Conservation (phyloP, 306 rosid genomes). For the Vigna angularis region DNA sequence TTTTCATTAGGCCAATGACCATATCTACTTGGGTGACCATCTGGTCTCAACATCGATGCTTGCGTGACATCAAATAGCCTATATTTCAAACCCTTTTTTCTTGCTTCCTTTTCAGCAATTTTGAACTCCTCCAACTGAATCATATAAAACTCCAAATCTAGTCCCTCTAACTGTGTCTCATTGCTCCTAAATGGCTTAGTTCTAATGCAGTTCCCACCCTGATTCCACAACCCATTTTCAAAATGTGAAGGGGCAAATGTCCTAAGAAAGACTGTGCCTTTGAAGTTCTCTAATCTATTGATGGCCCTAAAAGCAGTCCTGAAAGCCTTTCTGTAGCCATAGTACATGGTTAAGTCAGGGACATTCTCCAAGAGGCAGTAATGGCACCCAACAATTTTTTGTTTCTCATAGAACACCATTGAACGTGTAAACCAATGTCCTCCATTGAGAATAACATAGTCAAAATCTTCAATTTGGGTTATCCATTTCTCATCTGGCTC, state of each 20-base stretch:
- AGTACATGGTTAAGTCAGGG: conserved; percentile 66
- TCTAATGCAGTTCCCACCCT: conserved; percentile 83
- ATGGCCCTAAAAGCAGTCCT: conserved; percentile 73
- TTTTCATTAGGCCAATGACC: conserved; percentile 87
- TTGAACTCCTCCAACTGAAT: conserved; percentile 80
- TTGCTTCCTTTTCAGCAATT: conserved; percentile 68
- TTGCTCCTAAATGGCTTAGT: conserved; percentile 73
- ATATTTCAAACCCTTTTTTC: conserved; percentile 59
- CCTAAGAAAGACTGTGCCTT: conserved; percentile 71
- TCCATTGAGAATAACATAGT: conserved; percentile 67
- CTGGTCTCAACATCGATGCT: conserved; percentile 76
- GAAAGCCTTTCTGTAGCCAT: conserved; percentile 74
- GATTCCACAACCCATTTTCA: conserved; percentile 82
- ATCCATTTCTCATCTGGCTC: conserved; percentile 77
- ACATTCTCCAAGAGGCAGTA: conserved; percentile 67
- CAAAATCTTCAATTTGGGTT: conserved; percentile 59
- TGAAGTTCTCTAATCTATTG: conserved; percentile 57
- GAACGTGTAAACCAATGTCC: conserved; percentile 90
- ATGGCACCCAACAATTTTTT: conserved; percentile 70
- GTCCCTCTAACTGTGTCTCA: conserved; percentile 68
- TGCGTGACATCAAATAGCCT: conserved; percentile 75
- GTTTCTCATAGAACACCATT: conserved; percentile 59
- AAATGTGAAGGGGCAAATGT: conserved; percentile 86
- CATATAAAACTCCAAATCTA: conserved; percentile 70
- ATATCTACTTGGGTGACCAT: conserved; percentile 88